Evolutionary conservation across 345 rosid genomes (phyloP).

Genomic region (Hibiscus trionum): DNA sequence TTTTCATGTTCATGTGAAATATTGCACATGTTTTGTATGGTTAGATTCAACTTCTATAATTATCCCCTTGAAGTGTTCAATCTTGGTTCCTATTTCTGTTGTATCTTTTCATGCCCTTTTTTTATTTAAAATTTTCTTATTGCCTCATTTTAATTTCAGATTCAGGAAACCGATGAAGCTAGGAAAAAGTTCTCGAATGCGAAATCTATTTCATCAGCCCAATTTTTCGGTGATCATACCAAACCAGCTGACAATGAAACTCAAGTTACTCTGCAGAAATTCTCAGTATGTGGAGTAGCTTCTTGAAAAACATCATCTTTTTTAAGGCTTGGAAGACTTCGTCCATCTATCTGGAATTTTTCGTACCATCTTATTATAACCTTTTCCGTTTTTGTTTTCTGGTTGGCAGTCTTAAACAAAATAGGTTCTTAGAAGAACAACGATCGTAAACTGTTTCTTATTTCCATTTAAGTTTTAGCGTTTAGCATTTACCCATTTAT

Average conservation of each 20-base stretch:
- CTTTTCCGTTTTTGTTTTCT: not conserved
- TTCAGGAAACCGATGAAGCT: not conserved
- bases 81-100: not conserved
- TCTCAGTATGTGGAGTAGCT: not conserved
- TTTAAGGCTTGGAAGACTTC: not conserved
- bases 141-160: not conserved
- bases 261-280: not conserved
- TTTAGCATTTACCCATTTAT: too few relatives aligned
- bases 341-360: too few relatives aligned
- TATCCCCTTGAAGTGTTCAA: not conserved
- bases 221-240: not conserved
- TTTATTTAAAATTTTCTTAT: not conserved
- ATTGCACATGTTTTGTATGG: too few relatives aligned
- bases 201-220: not conserved
- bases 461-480: not conserved
- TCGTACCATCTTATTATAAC: not conserved
- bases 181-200: not conserved
- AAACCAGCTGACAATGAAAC: not conserved
- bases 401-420: not conserved
- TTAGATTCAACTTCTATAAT: too few relatives aligned
- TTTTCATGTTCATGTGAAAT: not conserved
- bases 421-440: not conserved
- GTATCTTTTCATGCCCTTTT: not conserved
- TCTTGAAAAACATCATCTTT: not conserved
- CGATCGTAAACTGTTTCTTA: not conserved